These are phyloP conservation scores for Boletus rufocinnamomeus DNA, from an alignment of 768 basidiomycete species.

Conservation along the genomic window DNA sequence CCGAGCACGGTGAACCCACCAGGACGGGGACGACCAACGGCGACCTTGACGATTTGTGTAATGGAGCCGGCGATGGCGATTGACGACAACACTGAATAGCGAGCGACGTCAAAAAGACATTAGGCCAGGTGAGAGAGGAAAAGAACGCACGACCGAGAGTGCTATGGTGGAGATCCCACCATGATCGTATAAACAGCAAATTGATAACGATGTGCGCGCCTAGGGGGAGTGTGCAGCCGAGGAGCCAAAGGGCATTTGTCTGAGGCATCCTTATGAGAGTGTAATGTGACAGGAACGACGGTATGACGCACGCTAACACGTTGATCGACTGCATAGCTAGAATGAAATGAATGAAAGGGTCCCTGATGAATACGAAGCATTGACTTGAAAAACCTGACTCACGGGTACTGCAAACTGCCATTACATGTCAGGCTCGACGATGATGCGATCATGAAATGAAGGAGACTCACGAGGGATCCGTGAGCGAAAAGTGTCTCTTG, in stretches of 20 bases:
- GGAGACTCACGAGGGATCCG: conserved; percentile 66
- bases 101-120: neutral
- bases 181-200: conserved; percentile 66
- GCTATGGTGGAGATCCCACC: conserved; percentile 88
- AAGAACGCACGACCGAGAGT: conserved; percentile 30
- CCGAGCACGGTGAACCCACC: conserved; percentile 41
- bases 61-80: conserved; percentile 72
- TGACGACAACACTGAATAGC: conserved; percentile 59
- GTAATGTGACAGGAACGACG: neutral
- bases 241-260: conserved; percentile 46
- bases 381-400: conserved; percentile 16
- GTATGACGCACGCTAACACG: conserved; percentile 54
- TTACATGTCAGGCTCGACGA: conserved; percentile 17
- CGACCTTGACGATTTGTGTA: conserved; percentile 81
- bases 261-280: conserved; percentile 4
- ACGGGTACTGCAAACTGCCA: conserved; percentile 41
- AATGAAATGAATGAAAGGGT: neutral
- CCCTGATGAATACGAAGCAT: neutral
- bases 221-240: conserved; percentile 57
- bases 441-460: neutral
- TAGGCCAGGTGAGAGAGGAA: neutral
- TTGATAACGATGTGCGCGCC: conserved; percentile 69
- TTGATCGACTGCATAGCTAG: conserved; percentile 66
- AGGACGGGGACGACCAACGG: conserved; percentile 88
- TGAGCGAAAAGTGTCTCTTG: conserved; percentile 74